phyloP scores from a whole-genome alignment of 2,329 filamentous ascomycete genomes.

The Aspergillus transmontanensis region DNA sequence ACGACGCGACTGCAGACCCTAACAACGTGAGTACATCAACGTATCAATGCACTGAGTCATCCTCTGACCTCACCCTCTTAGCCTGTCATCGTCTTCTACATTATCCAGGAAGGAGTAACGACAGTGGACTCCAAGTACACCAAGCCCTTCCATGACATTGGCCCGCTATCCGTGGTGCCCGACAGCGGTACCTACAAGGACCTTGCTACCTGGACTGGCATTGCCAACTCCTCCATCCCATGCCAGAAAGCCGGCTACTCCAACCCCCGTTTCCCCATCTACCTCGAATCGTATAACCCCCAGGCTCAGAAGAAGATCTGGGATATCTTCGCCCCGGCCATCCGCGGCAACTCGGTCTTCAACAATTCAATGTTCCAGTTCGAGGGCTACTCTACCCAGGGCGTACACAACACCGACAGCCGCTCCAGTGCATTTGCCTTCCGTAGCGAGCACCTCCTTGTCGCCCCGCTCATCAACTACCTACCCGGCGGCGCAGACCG shows the following conservation, averaged over 20 bases:
- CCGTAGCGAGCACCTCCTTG: conserved; percentile 49
- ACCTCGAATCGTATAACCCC: conserved; percentile 45
- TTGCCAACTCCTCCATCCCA: conserved; percentile 37
- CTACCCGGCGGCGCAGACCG: conserved; percentile 23
- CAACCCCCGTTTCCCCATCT: conserved; percentile 50
- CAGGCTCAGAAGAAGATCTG: conserved; percentile 41
- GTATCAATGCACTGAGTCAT: neutral
- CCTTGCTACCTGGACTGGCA: conserved; percentile 48
- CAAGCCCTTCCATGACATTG: conserved; percentile 48
- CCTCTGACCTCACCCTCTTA: conserved; percentile 12
- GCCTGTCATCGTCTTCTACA: conserved; percentile 35
- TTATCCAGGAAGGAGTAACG: conserved; percentile 39
- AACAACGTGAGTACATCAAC: conserved; percentile 22
- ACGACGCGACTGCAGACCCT: conserved; percentile 27
- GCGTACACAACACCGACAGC: conserved; percentile 42
- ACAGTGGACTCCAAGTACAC: conserved; percentile 45
- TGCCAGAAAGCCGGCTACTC: conserved; percentile 48
- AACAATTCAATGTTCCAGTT: conserved; percentile 56
- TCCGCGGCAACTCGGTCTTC: conserved; percentile 34
- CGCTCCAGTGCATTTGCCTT: conserved; percentile 50
- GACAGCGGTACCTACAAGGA: conserved; percentile 49
- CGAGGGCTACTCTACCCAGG: conserved; percentile 56
- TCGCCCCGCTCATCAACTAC: conserved; percentile 36
- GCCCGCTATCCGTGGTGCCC: conserved; percentile 37
- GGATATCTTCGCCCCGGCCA: conserved; percentile 38